These are phyloP conservation scores for Trichoderma simmonsii DNA, from an alignment of 2,329 filamentous ascomycete genomes.

Conservation along the genomic window DNA sequence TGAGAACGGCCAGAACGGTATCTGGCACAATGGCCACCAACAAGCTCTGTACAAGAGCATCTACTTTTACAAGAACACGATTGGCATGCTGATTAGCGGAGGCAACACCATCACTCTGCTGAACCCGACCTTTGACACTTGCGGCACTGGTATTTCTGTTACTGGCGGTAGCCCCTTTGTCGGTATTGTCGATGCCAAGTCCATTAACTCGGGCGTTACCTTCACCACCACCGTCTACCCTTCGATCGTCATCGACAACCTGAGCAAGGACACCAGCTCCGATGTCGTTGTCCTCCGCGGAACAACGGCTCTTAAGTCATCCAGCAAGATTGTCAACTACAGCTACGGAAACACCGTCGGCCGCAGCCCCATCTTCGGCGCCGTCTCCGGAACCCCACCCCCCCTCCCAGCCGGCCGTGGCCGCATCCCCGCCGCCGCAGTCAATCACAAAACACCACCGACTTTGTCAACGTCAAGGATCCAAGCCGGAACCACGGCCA, in stretches of 20 bases:
- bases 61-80: conserved; percentile 41
- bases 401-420: conserved; percentile 35
- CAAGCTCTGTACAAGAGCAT: conserved; percentile 44
- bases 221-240: conserved; percentile 37
- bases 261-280: conserved; percentile 39
- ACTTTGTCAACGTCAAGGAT: conserved; percentile 39
- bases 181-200: conserved; percentile 39
- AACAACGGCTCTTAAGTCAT: conserved; percentile 29
- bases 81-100: conserved; percentile 30
- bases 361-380: conserved; percentile 39
- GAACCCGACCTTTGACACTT: conserved; percentile 40
- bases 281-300: conserved; percentile 34
- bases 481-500: conserved; percentile 30
- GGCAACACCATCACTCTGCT: conserved; percentile 41
- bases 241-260: conserved; percentile 43
- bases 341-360: conserved; percentile 43
- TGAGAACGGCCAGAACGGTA: conserved; percentile 41
- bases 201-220: conserved; percentile 41
- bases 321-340: conserved; percentile 38
- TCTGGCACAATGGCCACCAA: conserved; percentile 43
- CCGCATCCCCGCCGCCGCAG: conserved; percentile 35
- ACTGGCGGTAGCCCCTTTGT: conserved; percentile 40
- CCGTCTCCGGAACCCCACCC: conserved; percentile 28
- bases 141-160: conserved; percentile 34
- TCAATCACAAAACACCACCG: too few species aligned